Base-by-base conservation (phyloP, 495 filamentous ascomycete genomes). In the Hypoxylon crocopeplum region DNA sequence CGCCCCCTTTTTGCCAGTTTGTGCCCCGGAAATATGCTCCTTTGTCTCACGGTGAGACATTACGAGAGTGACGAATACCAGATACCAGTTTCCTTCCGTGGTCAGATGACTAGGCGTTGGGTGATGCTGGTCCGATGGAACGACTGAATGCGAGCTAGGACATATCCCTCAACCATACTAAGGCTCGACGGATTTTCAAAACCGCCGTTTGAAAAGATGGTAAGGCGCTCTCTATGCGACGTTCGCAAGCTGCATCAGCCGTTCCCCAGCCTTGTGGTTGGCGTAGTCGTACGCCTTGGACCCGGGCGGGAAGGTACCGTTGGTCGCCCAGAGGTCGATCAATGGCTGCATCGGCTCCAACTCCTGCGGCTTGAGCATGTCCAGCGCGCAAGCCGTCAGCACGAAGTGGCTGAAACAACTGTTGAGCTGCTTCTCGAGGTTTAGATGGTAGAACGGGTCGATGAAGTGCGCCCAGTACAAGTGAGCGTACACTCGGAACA, bases 401-500 rank as follows among this genome's bases (percentile, higher is more conserved):
- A 95, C 81, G 63, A 96, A 97, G 76, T 96, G 92, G 51, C 92
- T 89, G 72, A 96, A 97, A 75, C 90, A 94, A 72, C 91, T 95
- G 81, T 97, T 97, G 45, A 97, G 82, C 63, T 91, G 87, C 76
- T 91, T 90, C 66, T 91, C 86, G 46, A 88, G 83, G 74, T 86
- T 89, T 50, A 93, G 82, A 64, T 93, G 88, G 78, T 89, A 93
- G 75, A 91, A 91, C 7, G 89, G 89, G 44, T 91, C 87, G 48
- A 86, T 67, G 77, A 88, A 93, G 75, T 93, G 90, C 6, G 86
- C 84, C 79, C 90, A 90, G 77, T 93, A 93, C 21, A 93, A 80
- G 75, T 97, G 93, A 27, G 91, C 88, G 64, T 97, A 97, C 72
- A 93, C 91, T 30, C 93, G 91, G 82, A 96, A 94, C 88, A 97